Base-by-base conservation (phyloP, 2,329 filamentous ascomycete genomes). In the Calonectria pseudoturangicola region DNA sequence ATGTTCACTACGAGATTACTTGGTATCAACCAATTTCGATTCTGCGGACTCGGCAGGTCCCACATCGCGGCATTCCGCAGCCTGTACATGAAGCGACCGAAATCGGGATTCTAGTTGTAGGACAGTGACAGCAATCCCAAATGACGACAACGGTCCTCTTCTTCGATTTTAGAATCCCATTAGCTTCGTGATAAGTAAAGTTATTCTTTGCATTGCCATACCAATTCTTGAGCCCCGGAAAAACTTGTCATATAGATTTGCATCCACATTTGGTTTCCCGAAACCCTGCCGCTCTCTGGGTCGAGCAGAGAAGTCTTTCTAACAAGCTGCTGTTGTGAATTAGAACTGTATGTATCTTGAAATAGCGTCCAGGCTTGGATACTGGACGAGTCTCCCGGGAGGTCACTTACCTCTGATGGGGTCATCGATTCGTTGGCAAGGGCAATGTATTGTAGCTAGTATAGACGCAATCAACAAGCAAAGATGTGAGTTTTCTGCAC, bases 51-150 rank as follows among this genome's bases (percentile, higher is more conserved):
- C n/a, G 58, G 15, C 67, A 69, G 18, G n/a, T 12, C 3, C 39
- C 7, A 16, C 67, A 69, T 3, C 67, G 58, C 2, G 27, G n/a
- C 9, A 27, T 6, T 1, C 41, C 39, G 4, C 67, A 70, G 9
- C 2, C 12, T 27, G 27, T 48, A 21, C 66, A 63, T 15, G 8
- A 51, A 1, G 2, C 3, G 1, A 21, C n/a, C 2, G 30, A 41
- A 10, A 69, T 30, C 1, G 21, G 39, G 9, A 58, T 48, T 8
- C 58, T 27, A 2, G 28, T 41, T 6, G 16, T 16, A 6, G 58
- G 16, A n/a, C 67, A 70, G 8, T 12, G n/a, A 16, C 60, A 70
- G 9, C 67, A 70, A 1, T 25, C 54, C 60, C 67, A 70, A 1
- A 70, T 13, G 1, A 41, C 5, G 6, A 7, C 27, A 2, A 18